These are phyloP conservation scores for Trichoderma asperelloides DNA, from an alignment of 495 filamentous ascomycete genomes.

Conservation along the genomic window DNA sequence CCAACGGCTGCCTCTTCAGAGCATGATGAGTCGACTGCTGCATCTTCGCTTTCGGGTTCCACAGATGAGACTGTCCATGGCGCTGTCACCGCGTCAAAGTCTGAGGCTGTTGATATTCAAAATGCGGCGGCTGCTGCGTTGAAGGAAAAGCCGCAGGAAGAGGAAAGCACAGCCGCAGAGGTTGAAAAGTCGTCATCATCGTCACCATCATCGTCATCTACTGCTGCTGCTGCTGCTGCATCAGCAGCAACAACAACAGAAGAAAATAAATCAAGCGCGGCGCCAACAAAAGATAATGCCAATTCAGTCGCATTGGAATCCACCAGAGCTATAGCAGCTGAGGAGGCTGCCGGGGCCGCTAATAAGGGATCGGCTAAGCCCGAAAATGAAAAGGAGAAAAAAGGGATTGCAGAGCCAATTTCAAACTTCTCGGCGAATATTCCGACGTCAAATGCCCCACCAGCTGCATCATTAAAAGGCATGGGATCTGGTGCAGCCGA, in stretches of 20 bases:
- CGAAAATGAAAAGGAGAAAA: slow-evolving; percentile 9
- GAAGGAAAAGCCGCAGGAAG: background rate
- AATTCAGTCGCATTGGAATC: background rate
- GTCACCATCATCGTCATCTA: background rate
- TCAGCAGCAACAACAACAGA: background rate
- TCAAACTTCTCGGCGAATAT: slow-evolving; percentile 23
- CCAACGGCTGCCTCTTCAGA: slow-evolving; percentile 38
- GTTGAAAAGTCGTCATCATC: background rate
- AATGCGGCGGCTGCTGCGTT: background rate
- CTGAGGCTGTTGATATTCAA: slow-evolving; percentile 5
- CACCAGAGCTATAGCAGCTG: slow-evolving; percentile 4
- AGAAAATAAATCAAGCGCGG: slow-evolving; percentile 4
- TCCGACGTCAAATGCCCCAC: slow-evolving; percentile 5
- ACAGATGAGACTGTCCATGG: slow-evolving; percentile 41
- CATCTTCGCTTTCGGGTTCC: slow-evolving; percentile 46
- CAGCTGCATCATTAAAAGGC: slow-evolving; percentile 1
- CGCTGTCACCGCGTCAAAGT: background rate
- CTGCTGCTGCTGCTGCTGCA: background rate
- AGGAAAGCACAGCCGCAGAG: background rate
- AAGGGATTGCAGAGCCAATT: slow-evolving; percentile 15
- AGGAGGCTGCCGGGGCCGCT: slow-evolving; percentile 8
- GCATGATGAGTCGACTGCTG: slow-evolving; percentile 42
- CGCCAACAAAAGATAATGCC: slow-evolving; percentile 1
- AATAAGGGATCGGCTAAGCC: slow-evolving; percentile 5
- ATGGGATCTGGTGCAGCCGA: slow-evolving; percentile 8